Evolutionary conservation across 1,139 yeast genomes (phyloP).

Genomic region (Scheffersomyces parashehatae): DNA sequence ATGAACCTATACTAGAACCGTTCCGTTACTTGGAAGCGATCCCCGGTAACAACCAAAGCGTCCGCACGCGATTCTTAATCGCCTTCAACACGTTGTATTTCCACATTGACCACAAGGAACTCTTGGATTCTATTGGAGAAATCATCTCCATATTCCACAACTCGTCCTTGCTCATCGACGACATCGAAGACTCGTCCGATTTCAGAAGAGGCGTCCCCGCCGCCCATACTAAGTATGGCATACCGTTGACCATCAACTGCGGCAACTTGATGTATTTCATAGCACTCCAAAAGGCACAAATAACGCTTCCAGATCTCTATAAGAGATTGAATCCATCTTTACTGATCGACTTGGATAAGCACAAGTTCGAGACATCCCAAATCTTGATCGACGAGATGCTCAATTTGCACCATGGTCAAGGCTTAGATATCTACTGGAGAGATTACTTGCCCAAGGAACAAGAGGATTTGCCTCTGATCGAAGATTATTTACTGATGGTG

Average conservation of each 20-base stretch:
- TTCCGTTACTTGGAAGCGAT: slow-evolving; percentile 13
- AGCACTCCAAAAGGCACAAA: slow-evolving; percentile 55
- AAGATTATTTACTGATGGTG: slow-evolving; percentile 77
- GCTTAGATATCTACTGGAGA: slow-evolving; percentile 85
- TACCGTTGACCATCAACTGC: slow-evolving; percentile 77
- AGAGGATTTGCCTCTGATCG: slow-evolving; percentile 58
- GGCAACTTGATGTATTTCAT: slow-evolving; percentile 81
- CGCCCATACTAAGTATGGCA: slow-evolving; percentile 75
- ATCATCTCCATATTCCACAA: slow-evolving; percentile 15
- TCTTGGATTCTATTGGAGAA: slow-evolving; percentile 9
- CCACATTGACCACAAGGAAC: slow-evolving; percentile 7
- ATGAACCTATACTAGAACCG: slow-evolving; percentile 9
- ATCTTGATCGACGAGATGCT: slow-evolving; percentile 70
- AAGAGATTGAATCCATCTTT: background rate
- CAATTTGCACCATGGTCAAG: slow-evolving; percentile 85
- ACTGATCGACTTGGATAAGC: slow-evolving; percentile 4
- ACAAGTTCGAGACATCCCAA: slow-evolving; percentile 22
- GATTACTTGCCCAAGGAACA: slow-evolving; percentile 38
- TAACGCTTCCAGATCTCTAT: slow-evolving; percentile 17
- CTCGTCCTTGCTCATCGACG: slow-evolving; percentile 49
- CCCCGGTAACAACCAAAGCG: slow-evolving; percentile 14
- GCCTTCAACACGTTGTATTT: slow-evolving; percentile 16
- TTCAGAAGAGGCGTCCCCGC: slow-evolving; percentile 75
- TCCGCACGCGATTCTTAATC: slow-evolving; percentile 11
- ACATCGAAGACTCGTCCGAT: slow-evolving; percentile 76